Evolutionary conservation across 106 monocot genomes (phyloP), one percentile per base, ranked within the genome.

Genomic region (Xerophyta viscosa): DNA sequence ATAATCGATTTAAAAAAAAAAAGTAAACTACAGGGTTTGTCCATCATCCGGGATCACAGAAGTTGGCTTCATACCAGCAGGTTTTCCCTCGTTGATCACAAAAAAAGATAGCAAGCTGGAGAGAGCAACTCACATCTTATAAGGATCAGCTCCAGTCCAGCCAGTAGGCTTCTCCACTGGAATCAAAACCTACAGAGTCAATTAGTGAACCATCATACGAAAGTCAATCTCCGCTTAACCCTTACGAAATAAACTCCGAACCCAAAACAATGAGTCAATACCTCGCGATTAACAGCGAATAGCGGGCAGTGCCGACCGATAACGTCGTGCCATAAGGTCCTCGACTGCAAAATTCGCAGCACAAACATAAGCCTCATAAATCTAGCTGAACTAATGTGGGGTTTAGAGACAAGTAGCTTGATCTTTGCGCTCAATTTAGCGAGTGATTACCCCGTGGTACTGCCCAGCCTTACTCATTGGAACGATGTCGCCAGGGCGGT

Each of bases 211-310:
- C 25, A 22, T 24, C 46, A 23, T 19, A 42, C 14, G 6, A 23
- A 29, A 53, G 22, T 49, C 25, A 18, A 41, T 36, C 30, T 37
- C 20, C 9, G 37, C 2, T 15, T 41, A 6, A 19, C n/a, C n/a
- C n/a, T n/a, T n/a, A n/a, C n/a, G n/a, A n/a, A 51, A 39, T 6
- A 22, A 31, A 14, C 19, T 25, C 7, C 0, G 39, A 51, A 56
- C 53, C 48, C 44, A 41, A 48, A 46, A 25, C 23, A 18, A 24
- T 63, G 31, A 20, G 12, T 41, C 17, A 0, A 15, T 60, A 98
- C 96, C 85, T 98, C 96, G 22, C 81, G 73, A 57, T 98, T 98
- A 51, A 90, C 90, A 6, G 89, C 81, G 44, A 98, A 98, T 5
- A 79, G 64, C 0, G 96, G 96, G 54, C 96, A 98, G 54, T 98